Evolutionary conservation across 257 asterid species (phyloP).

Genomic region (Solanum sejunctum): DNA sequence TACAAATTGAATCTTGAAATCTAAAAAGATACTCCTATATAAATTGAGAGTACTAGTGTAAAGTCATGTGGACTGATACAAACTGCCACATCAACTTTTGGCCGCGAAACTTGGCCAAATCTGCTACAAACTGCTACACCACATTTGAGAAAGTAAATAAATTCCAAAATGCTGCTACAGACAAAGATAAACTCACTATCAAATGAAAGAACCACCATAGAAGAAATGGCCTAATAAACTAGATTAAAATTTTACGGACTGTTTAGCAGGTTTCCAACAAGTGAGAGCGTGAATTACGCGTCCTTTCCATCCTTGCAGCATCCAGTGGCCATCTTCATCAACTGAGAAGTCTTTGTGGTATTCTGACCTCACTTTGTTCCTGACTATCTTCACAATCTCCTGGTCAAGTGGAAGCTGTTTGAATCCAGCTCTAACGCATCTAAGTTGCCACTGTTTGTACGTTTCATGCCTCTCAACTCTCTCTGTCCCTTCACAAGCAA

Average conservation of each 20-base stretch:
- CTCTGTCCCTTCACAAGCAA: constrained; percentile 29
- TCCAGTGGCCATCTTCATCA: constrained; percentile 21
- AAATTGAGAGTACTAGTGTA: no score
- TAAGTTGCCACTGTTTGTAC: constrained; percentile 28
- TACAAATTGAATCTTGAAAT: no score
- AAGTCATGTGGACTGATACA: no score
- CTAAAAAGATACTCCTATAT: no score
- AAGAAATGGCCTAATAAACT: not conserved
- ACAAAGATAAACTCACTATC: not conserved
- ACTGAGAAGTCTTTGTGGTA: constrained; percentile 20
- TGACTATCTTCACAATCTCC: constrained; percentile 13
- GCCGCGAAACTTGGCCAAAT: no score
- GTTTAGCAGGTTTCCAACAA: constrained; percentile 11
- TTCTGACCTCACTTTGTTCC: constrained; percentile 8
- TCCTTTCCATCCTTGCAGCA: constrained; percentile 33
- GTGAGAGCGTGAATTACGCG: constrained; percentile 15
- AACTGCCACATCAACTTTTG: no score
- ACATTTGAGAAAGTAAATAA: not conserved
- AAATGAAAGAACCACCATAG: not conserved
- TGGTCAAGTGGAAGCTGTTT: constrained; percentile 21
- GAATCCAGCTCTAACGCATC: constrained; percentile 25
- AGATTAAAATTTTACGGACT: not conserved
- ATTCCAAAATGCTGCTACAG: not conserved
- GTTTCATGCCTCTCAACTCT: constrained; percentile 34
- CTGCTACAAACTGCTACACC: no score